phyloP scores from a whole-genome alignment of 139 green algal genomes.

The Chlamydomonas sphaeroides region DNA sequence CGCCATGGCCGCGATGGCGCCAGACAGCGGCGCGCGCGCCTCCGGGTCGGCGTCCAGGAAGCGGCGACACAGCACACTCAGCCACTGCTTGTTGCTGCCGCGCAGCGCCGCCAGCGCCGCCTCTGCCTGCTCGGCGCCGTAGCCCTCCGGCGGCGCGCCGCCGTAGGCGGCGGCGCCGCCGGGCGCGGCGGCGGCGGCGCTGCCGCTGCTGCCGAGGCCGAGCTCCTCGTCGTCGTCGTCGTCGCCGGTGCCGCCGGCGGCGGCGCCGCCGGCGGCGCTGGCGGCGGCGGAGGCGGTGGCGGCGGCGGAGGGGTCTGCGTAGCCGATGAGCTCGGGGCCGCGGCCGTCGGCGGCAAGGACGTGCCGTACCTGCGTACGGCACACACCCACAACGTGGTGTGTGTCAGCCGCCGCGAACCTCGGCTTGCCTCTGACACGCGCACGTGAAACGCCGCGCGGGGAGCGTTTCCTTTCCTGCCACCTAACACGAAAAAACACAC shows the following conservation, averaged over 20 bases:
- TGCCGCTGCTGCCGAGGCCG: neutral
- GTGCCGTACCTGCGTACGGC: constrained; percentile 36
- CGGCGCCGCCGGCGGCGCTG: neutral
- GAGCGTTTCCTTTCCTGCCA: too few relatives aligned
- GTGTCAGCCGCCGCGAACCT: too few relatives aligned
- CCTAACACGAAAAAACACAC: too few relatives aligned
- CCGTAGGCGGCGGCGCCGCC: constrained; percentile 35
- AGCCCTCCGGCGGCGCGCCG: constrained; percentile 36
- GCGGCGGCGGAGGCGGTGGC: neutral
- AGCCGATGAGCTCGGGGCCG: constrained; percentile 32
- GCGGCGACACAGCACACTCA: constrained; percentile 62
- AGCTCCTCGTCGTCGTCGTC: constrained; percentile 44
- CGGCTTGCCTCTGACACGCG: too few relatives aligned
- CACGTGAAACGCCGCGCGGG: too few relatives aligned
- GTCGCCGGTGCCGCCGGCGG: constrained; percentile 26
- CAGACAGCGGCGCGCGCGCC: constrained; percentile 57
- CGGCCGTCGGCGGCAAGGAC: constrained; percentile 21
- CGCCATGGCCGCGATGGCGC: constrained; percentile 76
- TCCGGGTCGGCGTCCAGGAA: constrained; percentile 73
- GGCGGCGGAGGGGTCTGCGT: constrained; percentile 34
- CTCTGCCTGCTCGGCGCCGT: constrained; percentile 42
- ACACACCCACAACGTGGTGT: too few relatives aligned
- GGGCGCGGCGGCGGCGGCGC: neutral
- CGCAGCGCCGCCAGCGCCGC: constrained; percentile 68
- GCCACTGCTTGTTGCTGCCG: constrained; percentile 77